Base-by-base conservation (phyloP, 106 monocot genomes). In the Cymbidium sinense region DNA sequence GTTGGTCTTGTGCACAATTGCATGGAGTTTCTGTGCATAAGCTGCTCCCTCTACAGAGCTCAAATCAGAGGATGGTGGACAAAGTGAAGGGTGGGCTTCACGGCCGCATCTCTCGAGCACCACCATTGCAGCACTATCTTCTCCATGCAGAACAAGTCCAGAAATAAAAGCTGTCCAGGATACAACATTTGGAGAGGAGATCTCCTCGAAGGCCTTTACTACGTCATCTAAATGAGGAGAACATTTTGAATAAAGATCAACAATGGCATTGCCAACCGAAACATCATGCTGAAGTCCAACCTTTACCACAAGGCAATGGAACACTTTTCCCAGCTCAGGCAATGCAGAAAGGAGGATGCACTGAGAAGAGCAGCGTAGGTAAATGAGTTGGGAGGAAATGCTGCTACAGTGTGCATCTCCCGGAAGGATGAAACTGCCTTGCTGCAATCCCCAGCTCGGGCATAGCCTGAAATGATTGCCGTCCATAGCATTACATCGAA, bases 121-220 rank as follows among this genome's bases (percentile, higher is more conserved):
- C 6, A 21, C 61, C 47, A 82, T 76, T 11, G 85, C 89, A 5
- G 89, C 82, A 18, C 34, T 19, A 37, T 79, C 64, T 25, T 43
- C 71, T 73, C 81, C 86, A 71, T 88, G 80, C 2, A 70, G 39
- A 37, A 67, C 41, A 12, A 91, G 77, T 10, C 84, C 81, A 15
- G 78, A 77, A 20, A 96, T 89, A 1, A 91, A 65, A 50, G 83
- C 75, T 2, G 96, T 96, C 91, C 93, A 96, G 23, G 96, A 91
- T 36, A 93, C 73, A 19, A 93, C 85, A 82, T 96, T 91, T 11
- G 91, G 91, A 33, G 28, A 78, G 30, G 10, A 29, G 43, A 93
- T 88, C 11, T n/a, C 75, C 30, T 69, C 20, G 69, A 96, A 96
- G 5, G 87, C 50, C 29, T 75, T 50, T 21, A 77, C 30, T 17